Base-by-base conservation (phyloP, 2,329 filamentous ascomycete genomes). In the Metarhizium humberi region DNA sequence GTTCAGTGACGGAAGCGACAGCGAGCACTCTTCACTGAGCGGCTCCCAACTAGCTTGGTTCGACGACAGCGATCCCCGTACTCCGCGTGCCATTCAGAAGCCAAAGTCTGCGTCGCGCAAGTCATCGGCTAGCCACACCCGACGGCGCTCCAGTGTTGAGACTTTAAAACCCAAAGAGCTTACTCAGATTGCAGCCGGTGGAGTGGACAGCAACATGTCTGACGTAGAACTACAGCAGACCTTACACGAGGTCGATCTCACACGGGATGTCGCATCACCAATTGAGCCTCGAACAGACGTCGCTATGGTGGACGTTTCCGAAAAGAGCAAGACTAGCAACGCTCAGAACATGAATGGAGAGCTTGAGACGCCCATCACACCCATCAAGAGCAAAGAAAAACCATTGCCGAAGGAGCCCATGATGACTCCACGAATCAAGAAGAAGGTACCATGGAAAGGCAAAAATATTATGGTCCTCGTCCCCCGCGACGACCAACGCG, bases 1-100 rank as follows among this genome's bases (percentile, higher is more conserved):
- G 90, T 78, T 91, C 61, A 95, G 89, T 68, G 90, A 95, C 63
- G 73, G 66, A 63, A 74, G 82, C 66, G 82, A 81, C 64, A 90
- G 86, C 68, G 87, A 90, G 76, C 81, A 81, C 75, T 88, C 85
- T 79, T 88, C 85, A 75, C 64, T 86, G 82, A 86, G 82, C 76
- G 78, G 81, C 79, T 85, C 83, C 62, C 72, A 79, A 67, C 75
- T 75, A 58, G 77, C 73, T 59, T 80, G 77, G 75, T 67, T 77
- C 56, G 77, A 78, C 61, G 75, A 78, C 60, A 70, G 75, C 50
- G 72, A 75, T 52, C 67, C 71, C 50, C 71, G 67, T 52, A 82
- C 80, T 5, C 79, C 79, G 8, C 75, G 72, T 62, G 73, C 78
- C 29, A 56, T 52, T 36, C 59, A 58, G 32, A 60, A 57, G 57